Evolutionary conservation across 2,329 filamentous ascomycete genomes (phyloP), one percentile per base, ranked within the genome.

Genomic region (Ophiosphaerella herpotricha): DNA sequence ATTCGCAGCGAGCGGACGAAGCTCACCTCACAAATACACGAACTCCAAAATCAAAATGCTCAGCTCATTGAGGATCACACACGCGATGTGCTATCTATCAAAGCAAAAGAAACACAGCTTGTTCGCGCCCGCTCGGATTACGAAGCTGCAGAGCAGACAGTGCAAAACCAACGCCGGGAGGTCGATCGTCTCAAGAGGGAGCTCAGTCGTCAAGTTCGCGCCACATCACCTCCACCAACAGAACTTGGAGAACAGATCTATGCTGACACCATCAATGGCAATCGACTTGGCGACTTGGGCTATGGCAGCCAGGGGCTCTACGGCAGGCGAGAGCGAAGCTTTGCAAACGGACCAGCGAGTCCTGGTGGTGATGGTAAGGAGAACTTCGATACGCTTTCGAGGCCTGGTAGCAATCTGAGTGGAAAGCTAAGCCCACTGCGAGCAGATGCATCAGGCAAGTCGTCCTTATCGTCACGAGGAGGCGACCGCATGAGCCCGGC

Each of bases 31-130:
- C 91, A 97, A 71, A 88, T 97, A 36, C 88, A 93, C 61, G 94
- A 97, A 74, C 82, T 99, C 26, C 95, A 97, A 75, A 95, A 96
- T 65, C 91, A 97, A 71, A 99, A 99, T 66, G 94, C 94, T 21
- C 89, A 94, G 56, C 80, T 99, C 31, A 99, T 99, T 54, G 94
- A 99, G 74, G 93, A 97, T 65, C 93, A 97, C 72, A 99, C 94
- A 0, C 84, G 93, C 40, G 93, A 99, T 65, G 91, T 97, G 0
- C 80, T 99, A 36, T 94, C 91, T 62, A 95, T 99, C 77, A 97
- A 97, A 73, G 94, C 94, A 12, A 99, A 99, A 75, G 94, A 99
- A 74, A 97, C 94, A 3, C 94, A 99, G 66, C 82, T 99, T 5
- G 93, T 97, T 8, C 87, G 94, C 38, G 92, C 94, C 9, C 84